These are phyloP conservation scores for Naganishia onofrii DNA, from an alignment of 768 basidiomycete species.

Conservation along the genomic window DNA sequence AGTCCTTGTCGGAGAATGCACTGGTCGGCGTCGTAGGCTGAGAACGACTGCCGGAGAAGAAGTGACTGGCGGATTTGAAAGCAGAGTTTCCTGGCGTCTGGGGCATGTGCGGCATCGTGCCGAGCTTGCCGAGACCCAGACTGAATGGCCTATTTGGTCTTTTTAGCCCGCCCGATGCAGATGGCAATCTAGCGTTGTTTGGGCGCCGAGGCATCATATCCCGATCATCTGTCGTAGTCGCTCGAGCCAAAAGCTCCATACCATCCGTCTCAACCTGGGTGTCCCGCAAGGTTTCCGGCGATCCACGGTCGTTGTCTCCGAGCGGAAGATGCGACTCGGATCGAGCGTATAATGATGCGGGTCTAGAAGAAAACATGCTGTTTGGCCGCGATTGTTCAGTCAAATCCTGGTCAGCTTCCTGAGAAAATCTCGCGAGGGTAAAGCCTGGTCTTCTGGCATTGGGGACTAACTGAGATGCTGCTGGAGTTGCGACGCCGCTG, in stretches of 20 bases:
- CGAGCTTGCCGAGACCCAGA: slow-evolving; percentile 13
- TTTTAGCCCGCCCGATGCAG: neutral
- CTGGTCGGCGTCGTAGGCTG: slow-evolving; percentile 42
- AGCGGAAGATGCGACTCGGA: slow-evolving; percentile 20
- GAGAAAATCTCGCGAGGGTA: slow-evolving; percentile 61
- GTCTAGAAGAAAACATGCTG: slow-evolving; percentile 2
- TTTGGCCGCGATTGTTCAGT: neutral
- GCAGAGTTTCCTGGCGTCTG: slow-evolving; percentile 27
- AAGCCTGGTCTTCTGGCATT: slow-evolving; percentile 66
- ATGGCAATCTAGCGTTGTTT: neutral
- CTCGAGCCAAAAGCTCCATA: neutral
- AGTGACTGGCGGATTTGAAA: slow-evolving; percentile 44
- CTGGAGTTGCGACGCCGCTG: slow-evolving; percentile 55
- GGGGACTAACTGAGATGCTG: slow-evolving; percentile 58
- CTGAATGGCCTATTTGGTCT: slow-evolving; percentile 28
- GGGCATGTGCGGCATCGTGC: slow-evolving; percentile 13
- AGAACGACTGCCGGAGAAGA: slow-evolving; percentile 46
- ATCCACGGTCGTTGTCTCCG: slow-evolving; percentile 12
- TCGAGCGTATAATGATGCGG: slow-evolving; percentile 25
- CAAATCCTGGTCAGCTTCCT: slow-evolving; percentile 33
- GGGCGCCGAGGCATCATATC: slow-evolving; percentile 18
- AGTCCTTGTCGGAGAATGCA: slow-evolving; percentile 41
- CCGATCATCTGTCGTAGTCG: slow-evolving; percentile 26
- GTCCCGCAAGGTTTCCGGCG: slow-evolving; percentile 22
- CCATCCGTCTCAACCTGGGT: neutral